Evolutionary conservation across 1,284 basidiomycete species (phyloP).

Genomic region (Ustilago nuda): DNA sequence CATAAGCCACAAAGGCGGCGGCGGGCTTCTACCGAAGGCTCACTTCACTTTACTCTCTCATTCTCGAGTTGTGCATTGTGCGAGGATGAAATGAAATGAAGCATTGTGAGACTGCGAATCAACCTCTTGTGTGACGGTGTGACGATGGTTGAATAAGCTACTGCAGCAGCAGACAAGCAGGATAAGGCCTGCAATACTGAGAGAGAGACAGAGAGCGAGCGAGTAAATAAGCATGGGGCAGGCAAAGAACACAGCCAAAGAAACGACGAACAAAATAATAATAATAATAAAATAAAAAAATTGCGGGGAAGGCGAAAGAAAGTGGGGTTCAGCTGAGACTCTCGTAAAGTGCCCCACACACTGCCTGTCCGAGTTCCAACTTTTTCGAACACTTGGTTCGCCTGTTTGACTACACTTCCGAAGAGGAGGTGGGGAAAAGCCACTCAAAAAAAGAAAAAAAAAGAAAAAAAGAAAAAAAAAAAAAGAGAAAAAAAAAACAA

Average conservation of each 20-base stretch:
- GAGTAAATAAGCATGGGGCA: neutral
- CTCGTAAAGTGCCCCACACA: neutral
- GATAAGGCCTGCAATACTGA: too few relatives aligned
- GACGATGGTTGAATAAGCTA: neutral
- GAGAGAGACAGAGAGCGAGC: conserved; percentile 2
- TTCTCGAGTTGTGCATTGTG: neutral
- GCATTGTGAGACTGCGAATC: neutral
- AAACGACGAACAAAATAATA: neutral
- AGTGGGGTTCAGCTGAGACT: conserved; percentile 3
- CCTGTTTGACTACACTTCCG: conserved; percentile 5
- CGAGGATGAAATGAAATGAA: neutral
- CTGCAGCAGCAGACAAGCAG: neutral
- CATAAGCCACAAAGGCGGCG: neutral
- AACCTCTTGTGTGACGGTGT: neutral
- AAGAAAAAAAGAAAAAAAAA: neutral
- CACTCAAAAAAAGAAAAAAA: neutral
- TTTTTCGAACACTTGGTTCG: neutral
- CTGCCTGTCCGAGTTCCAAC: conserved; percentile 1
- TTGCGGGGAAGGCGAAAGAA: conserved; percentile 21
- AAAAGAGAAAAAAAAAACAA: too few relatives aligned
- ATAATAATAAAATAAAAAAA: neutral
- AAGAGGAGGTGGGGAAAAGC: neutral
- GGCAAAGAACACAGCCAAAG: conserved; percentile 1
- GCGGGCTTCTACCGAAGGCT: conserved; percentile 5
- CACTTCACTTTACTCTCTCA: neutral